phyloP scores from a whole-genome alignment of 345 rosid genomes.

The Rhizophora mangle region DNA sequence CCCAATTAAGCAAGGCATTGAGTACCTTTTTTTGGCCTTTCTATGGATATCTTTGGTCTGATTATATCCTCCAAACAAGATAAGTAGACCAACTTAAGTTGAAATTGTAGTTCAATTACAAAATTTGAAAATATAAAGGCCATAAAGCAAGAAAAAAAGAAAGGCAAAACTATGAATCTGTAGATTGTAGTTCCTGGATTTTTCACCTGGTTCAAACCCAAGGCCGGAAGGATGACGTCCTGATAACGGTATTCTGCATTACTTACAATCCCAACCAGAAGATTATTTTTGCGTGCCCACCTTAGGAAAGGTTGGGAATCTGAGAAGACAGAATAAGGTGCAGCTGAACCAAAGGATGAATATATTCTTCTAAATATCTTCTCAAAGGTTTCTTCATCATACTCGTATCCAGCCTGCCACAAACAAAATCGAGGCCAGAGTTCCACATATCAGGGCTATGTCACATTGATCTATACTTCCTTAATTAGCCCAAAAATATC shows the following conservation, averaged over 20 bases:
- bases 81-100: no score
- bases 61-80: no score
- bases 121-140: no score
- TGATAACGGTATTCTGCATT: slow-evolving; percentile 80
- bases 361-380: slow-evolving; percentile 78
- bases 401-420: slow-evolving; percentile 89
- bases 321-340: slow-evolving; percentile 73
- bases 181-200: neutral
- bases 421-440: neutral
- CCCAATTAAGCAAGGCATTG: neutral
- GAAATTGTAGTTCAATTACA: no score
- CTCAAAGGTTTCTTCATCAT: slow-evolving; percentile 88
- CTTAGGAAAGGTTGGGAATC: slow-evolving; percentile 82
- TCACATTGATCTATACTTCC: neutral
- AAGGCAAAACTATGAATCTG: no score
- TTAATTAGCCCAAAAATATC: neutral
- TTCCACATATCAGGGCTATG: neutral
- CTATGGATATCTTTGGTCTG: no score
- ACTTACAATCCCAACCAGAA: slow-evolving; percentile 75
- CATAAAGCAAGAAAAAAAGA: no score
- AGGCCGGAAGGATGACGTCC: slow-evolving; percentile 89
- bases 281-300: slow-evolving; percentile 71
- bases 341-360: slow-evolving; percentile 91
- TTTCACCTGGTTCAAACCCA: slow-evolving; percentile 72
- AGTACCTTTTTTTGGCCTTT: no score